These are phyloP conservation scores for Akebia trifoliata DNA, from an alignment of 164 flowering plant species.

Conservation along the genomic window DNA sequence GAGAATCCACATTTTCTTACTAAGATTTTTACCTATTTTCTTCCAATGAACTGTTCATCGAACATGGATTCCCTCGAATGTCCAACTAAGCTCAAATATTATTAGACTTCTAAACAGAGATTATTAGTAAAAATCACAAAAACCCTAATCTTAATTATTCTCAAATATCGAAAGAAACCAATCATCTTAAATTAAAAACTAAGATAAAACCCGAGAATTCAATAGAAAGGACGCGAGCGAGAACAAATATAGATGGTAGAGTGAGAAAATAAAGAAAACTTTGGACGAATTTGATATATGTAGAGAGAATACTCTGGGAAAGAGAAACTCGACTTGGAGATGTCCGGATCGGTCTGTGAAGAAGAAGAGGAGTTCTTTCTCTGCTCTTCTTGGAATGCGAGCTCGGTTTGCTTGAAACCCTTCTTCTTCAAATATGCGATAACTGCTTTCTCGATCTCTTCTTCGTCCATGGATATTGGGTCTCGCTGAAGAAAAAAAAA, in stretches of 20 bases:
- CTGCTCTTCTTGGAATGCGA: constrained; percentile 62
- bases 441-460: constrained; percentile 60
- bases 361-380: constrained; percentile 30
- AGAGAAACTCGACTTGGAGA: constrained; percentile 54
- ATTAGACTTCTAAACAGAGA: neutral
- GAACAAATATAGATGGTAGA: too few relatives aligned
- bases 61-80: neutral
- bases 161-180: too few relatives aligned
- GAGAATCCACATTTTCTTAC: too few relatives aligned
- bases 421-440: constrained; percentile 79
- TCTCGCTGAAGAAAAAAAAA: too few relatives aligned
- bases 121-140: neutral
- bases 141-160: neutral
- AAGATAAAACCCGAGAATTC: too few relatives aligned
- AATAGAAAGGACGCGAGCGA: too few relatives aligned
- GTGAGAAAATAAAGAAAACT: too few relatives aligned
- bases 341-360: constrained; percentile 45
- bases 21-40: too few relatives aligned
- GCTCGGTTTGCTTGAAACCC: constrained; percentile 77
- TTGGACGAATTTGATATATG: too few relatives aligned
- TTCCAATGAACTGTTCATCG: neutral
- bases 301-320: constrained; percentile 43
- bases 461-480: constrained; percentile 83
- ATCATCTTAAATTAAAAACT: neutral
- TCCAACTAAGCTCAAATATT: neutral